Percentiles rank a stretch among this genome's conserved stretches.
Conservation (phyloP, 176 grass and related monocot species). For the Poa pratensis region DNA sequence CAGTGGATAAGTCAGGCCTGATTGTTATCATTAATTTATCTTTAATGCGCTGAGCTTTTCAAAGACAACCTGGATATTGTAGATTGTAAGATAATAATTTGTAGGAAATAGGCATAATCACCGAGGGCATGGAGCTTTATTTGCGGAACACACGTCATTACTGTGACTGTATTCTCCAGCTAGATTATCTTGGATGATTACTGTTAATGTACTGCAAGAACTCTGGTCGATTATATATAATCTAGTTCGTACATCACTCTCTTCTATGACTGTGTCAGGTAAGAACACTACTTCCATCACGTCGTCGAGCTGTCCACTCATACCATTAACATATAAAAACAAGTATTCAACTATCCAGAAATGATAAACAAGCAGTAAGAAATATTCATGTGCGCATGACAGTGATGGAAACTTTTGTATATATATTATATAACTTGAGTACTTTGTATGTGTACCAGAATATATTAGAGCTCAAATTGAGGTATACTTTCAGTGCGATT, state of each 20-base stretch:
- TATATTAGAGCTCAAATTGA: background rate
- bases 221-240: too few relatives aligned
- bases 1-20: slow-evolving; percentile 31
- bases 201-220: too few relatives aligned
- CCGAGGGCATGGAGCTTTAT: too few relatives aligned
- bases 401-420: background rate
- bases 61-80: slow-evolving; percentile 23
- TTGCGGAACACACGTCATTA: too few relatives aligned
- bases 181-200: too few relatives aligned
- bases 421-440: background rate
- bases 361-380: background rate
- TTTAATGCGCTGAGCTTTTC: slow-evolving; percentile 25
- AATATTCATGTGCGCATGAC: background rate
- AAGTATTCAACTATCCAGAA: slow-evolving; percentile 14
- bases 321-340: slow-evolving; percentile 9
- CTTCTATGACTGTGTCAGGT: too few relatives aligned
- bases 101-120: background rate
- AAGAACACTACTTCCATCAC: slow-evolving; percentile 29
- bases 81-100: slow-evolving; percentile 14
- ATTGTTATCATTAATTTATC: slow-evolving; percentile 24
- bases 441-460: background rate
- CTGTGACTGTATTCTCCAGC: too few relatives aligned
- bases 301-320: slow-evolving; percentile 30
- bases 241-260: too few relatives aligned
- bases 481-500: background rate